These are phyloP conservation scores for Ramalina intermedia DNA, from an alignment of 495 filamentous ascomycete species.

Conservation along the genomic window DNA sequence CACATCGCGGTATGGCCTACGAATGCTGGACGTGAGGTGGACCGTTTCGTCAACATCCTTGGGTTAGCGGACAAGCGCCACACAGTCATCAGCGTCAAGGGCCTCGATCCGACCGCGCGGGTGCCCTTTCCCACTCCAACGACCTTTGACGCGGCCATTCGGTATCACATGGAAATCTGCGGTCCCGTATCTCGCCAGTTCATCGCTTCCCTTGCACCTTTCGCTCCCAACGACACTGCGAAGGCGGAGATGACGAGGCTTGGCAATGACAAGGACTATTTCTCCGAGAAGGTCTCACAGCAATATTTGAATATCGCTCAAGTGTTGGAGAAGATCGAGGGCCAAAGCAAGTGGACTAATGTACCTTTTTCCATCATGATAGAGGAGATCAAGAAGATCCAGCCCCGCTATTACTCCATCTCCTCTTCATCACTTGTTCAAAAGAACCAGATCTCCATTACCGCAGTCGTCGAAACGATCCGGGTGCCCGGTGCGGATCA, in stretches of 20 bases:
- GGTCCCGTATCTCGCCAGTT: conserved; percentile 95
- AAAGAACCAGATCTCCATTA: conserved; percentile 85
- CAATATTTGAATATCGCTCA: conserved; percentile 85
- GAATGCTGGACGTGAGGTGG: conserved; percentile 83
- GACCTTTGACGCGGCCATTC: conserved; percentile 83
- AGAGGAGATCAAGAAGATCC: conserved; percentile 85
- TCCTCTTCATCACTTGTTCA: conserved; percentile 92
- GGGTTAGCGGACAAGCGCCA: conserved; percentile 64
- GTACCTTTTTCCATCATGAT: conserved; percentile 92
- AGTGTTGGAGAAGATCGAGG: conserved; percentile 59
- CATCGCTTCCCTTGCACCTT: conserved; percentile 69
- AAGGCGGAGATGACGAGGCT: conserved; percentile 81
- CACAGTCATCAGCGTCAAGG: conserved; percentile 77
- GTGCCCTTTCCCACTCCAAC: conserved; percentile 96
- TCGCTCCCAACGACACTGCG: conserved; percentile 69
- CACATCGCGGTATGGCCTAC: conserved; percentile 97
- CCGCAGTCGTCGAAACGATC: conserved; percentile 81
- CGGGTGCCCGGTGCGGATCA: conserved; percentile 63
- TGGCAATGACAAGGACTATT: conserved; percentile 90
- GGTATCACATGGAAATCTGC: conserved; percentile 96
- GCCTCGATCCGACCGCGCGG: conserved; percentile 88
- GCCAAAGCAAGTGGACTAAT: conserved; percentile 56
- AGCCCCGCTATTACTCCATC: conserved; percentile 98
- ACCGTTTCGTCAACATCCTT: conserved; percentile 72
- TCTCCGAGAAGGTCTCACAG: conserved; percentile 71